These are phyloP conservation scores for Hyaloperonospora arabidopsidis DNA, from an alignment of 352 stramenopile genomes.

Conservation along the genomic window DNA sequence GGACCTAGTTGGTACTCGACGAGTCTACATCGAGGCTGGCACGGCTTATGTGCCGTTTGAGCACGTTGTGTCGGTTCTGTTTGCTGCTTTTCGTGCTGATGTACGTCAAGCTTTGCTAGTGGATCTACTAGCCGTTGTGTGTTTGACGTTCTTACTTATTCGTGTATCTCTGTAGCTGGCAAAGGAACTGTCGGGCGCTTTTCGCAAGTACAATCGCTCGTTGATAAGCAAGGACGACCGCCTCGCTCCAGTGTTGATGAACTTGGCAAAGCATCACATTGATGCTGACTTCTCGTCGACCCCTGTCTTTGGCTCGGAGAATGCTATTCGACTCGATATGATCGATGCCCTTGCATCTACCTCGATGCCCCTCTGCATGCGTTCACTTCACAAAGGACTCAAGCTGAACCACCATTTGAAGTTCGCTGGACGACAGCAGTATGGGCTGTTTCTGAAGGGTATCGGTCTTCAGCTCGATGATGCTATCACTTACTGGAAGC, in stretches of 20 bases:
- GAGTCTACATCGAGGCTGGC: constrained; percentile 92
- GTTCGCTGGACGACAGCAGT: constrained; percentile 95
- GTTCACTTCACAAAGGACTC: constrained; percentile 89
- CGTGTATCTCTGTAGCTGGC: constrained; percentile 60
- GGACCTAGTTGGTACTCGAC: constrained; percentile 83
- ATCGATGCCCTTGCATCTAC: constrained; percentile 83
- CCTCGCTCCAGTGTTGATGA: constrained; percentile 90
- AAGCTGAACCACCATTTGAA: constrained; percentile 95
- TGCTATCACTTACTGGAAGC: constrained; percentile 93
- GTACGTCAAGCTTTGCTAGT: constrained; percentile 25
- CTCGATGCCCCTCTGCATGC: constrained; percentile 98
- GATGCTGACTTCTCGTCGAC: constrained; percentile 80
- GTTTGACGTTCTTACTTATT: constrained; percentile 7
- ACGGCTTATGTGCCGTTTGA: constrained; percentile 94
- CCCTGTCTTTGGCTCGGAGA: constrained; percentile 29
- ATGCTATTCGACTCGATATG: constrained; percentile 86
- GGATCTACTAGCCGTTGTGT: neutral
- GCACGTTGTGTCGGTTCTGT: constrained; percentile 92
- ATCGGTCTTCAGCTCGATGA: constrained; percentile 94
- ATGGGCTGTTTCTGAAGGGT: constrained; percentile 98
- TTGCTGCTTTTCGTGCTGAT: constrained; percentile 86
- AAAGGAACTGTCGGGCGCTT: constrained; percentile 85
- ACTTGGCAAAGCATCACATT: constrained; percentile 95
- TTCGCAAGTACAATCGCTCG: constrained; percentile 83
- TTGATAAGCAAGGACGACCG: constrained; percentile 89